Evolutionary conservation across 192 early-diverging fungal species (phyloP), one percentile per base, ranked within the genome.

Genomic region (Cetraspora pellucida): DNA sequence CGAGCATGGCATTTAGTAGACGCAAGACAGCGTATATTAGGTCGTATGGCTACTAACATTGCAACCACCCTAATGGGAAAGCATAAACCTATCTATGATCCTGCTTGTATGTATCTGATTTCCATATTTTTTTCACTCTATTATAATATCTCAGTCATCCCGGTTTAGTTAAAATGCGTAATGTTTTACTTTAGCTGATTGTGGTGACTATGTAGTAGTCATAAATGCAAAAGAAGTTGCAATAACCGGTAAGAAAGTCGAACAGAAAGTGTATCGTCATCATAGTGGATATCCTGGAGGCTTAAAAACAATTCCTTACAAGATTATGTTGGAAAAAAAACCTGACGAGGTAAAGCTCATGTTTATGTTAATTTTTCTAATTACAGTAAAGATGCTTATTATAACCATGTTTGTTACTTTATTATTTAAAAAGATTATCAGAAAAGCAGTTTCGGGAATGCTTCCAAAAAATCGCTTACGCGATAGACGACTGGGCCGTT

Each of bases 141-240:
- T 6, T 37, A 37, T 37, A 37, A 37, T 37, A 37, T 37, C 7
- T 37, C 7, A 6, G 37, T 7, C 7, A 37, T 37, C 1, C 7
- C 7, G 37, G 37, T 37, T 37, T 37, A 37, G 7, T 37, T 37
- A 37, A 37, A 2, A 37, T 37, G 37, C 7, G n/a, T 7, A 37
- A 37, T 7, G 7, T 37, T 37, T 37, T 37, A 37, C 37, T 37
- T 6, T 37, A 92, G 93, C 91, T 19, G 97, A 98, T 84, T 91
- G 90, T 81, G 97, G 97, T 49, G 97, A 98, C 81, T 96, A 96
- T 78, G 97, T 98, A 0, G 95, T 98, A 1, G 94, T 98, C 16
- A 91, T 95, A 75, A 98, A 98, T 78, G 94, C 95, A 30, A 89
- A 89, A 67, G 89, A 93, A 75, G 81, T 96, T 13, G 83, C 81